Evolutionary conservation across 2,329 filamentous ascomycete species (phyloP), one percentile per base, ranked within the genome.

Genomic region (Ophiostoma fasciatum): DNA sequence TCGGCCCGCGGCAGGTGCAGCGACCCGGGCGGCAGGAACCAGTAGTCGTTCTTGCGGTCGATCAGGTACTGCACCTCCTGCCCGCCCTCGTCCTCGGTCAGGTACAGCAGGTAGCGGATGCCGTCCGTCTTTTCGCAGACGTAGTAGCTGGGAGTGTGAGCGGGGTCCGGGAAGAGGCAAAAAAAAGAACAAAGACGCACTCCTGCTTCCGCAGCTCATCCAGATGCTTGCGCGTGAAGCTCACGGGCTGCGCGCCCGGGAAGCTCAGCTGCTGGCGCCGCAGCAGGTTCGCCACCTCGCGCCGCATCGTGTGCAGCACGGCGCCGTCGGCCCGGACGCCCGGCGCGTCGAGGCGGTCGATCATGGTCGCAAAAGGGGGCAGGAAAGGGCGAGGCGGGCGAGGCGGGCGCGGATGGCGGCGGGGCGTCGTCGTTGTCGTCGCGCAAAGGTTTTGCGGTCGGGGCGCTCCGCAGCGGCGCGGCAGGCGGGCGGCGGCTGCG

Each of bases 71-170:
- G 82, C 18, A 78, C 70, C 53, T 92, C 84, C 33, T 53, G 46
- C 36, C 62, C 63, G 6, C 62, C 54, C 28, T 75, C 68, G 51
- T 79, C 78, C 7, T 63, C 56, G 34, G 82, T 84, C 45, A 90
- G 75, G 63, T 92, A 96, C 45, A 98, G 72, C n/a, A 98, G 71
- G 56, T 92, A 94, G 44, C 90, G 77, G 44, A 96, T 83, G 37
- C 90, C 90, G 53, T 98, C 90, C 1, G 88, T 94, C 63, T 98
- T 98, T 60, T 98, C 90, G 64, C 88, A 94, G 45, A 98, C 81
- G 54, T 87, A 98, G 63, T 96, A 98, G 58, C 75, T 80, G 42
- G 4, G 11, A n/a, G 18, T 7, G 29, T 13, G 4, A 25, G 17
- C 42, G 4, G 11, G 13, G 18, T 7, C 18, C 7, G 4, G 20